Evolutionary conservation across 495 filamentous ascomycete genomes (phyloP).

Genomic region (Astrocystis sublimbata): DNA sequence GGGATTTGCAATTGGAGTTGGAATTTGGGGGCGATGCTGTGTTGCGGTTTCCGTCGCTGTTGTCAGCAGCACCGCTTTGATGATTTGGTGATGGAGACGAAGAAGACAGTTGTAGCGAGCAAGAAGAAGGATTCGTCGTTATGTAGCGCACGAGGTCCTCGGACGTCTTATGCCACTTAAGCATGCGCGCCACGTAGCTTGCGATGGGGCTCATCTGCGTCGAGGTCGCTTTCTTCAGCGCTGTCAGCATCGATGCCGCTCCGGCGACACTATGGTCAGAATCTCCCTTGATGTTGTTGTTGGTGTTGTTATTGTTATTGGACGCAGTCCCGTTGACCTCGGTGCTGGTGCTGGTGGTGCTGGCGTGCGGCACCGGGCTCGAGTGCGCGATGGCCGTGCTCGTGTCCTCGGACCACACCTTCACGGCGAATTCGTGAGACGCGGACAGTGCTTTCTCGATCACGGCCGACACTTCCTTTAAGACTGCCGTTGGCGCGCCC

Average conservation of each 20-base stretch:
- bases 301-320: background rate
- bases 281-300: constrained; percentile 6
- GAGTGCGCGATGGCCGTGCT: constrained; percentile 23
- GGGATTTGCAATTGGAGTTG: too few relatives aligned
- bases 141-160: constrained; percentile 66
- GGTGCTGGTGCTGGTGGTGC: constrained; percentile 10
- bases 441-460: constrained; percentile 61
- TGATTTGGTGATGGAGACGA: constrained; percentile 7
- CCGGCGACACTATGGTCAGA: constrained; percentile 5
- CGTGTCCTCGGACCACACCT: constrained; percentile 48
- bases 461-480: constrained; percentile 58
- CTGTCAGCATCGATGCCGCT: background rate
- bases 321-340: constrained; percentile 10
- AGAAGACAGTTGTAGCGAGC: too few relatives aligned
- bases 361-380: constrained; percentile 32
- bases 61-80: constrained; percentile 5
- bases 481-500: constrained; percentile 58
- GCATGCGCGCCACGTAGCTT: constrained; percentile 69
- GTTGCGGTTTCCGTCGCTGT: constrained; percentile 6
- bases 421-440: constrained; percentile 59
- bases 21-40: too few relatives aligned
- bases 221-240: constrained; percentile 5
- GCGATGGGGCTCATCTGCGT: constrained; percentile 47
- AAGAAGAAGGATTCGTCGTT: constrained; percentile 42
- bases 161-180: constrained; percentile 69